Base-by-base conservation (phyloP, 352 stramenopile species). In the Pythium periplocum region DNA sequence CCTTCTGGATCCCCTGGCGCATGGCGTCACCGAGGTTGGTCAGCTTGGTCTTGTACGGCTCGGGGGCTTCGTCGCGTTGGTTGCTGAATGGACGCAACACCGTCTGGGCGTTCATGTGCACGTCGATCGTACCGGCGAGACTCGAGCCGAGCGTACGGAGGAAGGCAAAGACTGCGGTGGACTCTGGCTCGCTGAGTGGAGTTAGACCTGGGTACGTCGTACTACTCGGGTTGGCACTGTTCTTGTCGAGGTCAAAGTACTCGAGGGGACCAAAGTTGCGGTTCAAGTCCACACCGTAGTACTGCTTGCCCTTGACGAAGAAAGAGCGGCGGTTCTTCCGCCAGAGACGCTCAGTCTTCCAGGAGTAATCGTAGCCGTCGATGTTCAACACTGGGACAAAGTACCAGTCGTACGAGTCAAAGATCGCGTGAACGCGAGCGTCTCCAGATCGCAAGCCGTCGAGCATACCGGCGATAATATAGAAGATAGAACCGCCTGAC, bases 311-410 rank as follows among this genome's bases (percentile, higher is more conserved):
- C 33, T 71, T 47, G 8, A 64, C 8, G 11, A 36, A 43, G 37
- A 8, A n/a, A 35, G 48, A 45, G 3, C 71, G 55, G 9, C 79
- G 74, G 49, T 69, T 92, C 38, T 71, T 83, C 26, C 81, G 78
- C 78, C 79, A 88, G 60, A 82, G 77, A 6, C 81, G 71, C 41
- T 88, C 68, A 0, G 57, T 47, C 4, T 79, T 68, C 73, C 73
- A 87, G 45, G 82, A 73, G 60, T 86, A 85, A n/a, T 79, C 64
- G 63, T 89, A 93, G 12, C 82, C 82, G 40, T 92, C 82, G 42
- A 89, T 66, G 52, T 92, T 92, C 37, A 89, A 73, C 48, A 92
- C 68, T 1, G 82, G 82, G 26, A 89, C 77, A 47, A 92, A 87
- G 57, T 87, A 87, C 75, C 78, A 84, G 62, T 92, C 77, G 44